Percentiles rank a stretch among this genome's conserved stretches.
Conservation (phyloP, 192 early-diverging fungal genomes). For the Coemansia sp. region DNA sequence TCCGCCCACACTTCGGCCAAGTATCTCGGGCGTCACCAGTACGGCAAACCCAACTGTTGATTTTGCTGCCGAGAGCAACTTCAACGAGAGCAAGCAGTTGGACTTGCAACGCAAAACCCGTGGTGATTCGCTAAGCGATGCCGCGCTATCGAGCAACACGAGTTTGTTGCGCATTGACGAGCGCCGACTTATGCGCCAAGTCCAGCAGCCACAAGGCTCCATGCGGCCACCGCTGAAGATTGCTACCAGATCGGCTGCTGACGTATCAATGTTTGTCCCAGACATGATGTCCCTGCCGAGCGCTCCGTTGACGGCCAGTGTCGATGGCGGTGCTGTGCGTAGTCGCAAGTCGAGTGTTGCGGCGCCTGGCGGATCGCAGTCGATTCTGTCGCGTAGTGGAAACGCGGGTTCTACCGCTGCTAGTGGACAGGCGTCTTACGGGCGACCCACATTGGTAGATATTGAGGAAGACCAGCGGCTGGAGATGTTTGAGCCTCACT, state of each 20-base stretch:
- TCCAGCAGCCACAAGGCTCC: conserved; percentile 19
- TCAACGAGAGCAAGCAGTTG: background rate
- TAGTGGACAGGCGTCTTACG: conserved; percentile 16
- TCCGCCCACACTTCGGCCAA: conserved; percentile 42
- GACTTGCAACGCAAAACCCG: conserved; percentile 11
- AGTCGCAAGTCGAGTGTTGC: conserved; percentile 50
- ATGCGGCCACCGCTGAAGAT: conserved; percentile 39
- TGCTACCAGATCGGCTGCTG: conserved; percentile 32
- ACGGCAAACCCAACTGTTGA: background rate
- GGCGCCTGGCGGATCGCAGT: conserved; percentile 10
- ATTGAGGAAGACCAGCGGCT: conserved; percentile 52
- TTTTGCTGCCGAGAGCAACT: background rate
- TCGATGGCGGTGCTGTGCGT: conserved; percentile 21
- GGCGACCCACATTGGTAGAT: conserved; percentile 41
- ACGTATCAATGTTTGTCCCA: conserved; percentile 36
- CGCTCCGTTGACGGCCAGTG: conserved; percentile 27
- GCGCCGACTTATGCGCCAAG: conserved; percentile 22
- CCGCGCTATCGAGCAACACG: conserved; percentile 9
- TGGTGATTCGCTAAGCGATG: conserved; percentile 27
- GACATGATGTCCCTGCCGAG: conserved; percentile 24
- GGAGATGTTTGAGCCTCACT: conserved; percentile 53
- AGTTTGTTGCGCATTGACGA: conserved; percentile 29
- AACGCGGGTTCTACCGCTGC: background rate
- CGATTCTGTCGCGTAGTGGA: background rate
- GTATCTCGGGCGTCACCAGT: conserved; percentile 3